Base-by-base conservation (phyloP, 2,329 filamentous ascomycete genomes). In the Helicocarpus griseus region DNA sequence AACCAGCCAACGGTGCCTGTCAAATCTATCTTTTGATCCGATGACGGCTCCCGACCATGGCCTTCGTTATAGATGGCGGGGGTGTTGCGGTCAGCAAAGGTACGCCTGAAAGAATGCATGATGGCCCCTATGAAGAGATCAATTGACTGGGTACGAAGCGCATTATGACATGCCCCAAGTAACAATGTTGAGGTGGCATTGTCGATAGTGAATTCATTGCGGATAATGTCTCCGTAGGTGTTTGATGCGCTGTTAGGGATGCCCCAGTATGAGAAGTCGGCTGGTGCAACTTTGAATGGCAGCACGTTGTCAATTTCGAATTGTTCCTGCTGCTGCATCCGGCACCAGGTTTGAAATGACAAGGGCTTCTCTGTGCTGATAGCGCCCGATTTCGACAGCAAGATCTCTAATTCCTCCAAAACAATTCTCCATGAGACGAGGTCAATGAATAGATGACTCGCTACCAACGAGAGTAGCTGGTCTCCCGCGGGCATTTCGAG, bases 1-100 rank as follows among this genome's bases (percentile, higher is more conserved):
- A 77, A 77, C 75, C 75, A 77, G 5, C 75, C 75, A 1, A 77
- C 66, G 1, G 74, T 77, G 4, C 72, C 66, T 2, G 74, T 74
- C 4, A 77, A 66, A 44, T 77, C 74, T 43, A 77, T 69, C 2
- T 65, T 65, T 0, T 64, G 45, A 47, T 74, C 66, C 65, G 73
- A 75, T n/a, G n/a, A n/a, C 0, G 69, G 62, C 57, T 76, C 73
- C 38, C 74, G 63, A 8, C 74, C 74, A 43, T 77, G 74, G 0
- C 73, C 73, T 59, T 77, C 74, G 22, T 74, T 76, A 55, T 71
- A 72, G 40, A 77, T 69, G 0, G 69, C 66, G 3, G 73, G 68
- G 1, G 69, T 54, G 1, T 61, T 29, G 19, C 73, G 63, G 43
- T 74, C 69, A 0, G 60, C 57, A 52, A 77, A 77, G 0, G 66